Percentiles rank a stretch among this genome's conserved stretches.
These are phyloP conservation scores for Trichoderma arundinaceum DNA, from an alignment of 2,329 filamentous ascomycete genomes.

Conservation along the genomic window DNA sequence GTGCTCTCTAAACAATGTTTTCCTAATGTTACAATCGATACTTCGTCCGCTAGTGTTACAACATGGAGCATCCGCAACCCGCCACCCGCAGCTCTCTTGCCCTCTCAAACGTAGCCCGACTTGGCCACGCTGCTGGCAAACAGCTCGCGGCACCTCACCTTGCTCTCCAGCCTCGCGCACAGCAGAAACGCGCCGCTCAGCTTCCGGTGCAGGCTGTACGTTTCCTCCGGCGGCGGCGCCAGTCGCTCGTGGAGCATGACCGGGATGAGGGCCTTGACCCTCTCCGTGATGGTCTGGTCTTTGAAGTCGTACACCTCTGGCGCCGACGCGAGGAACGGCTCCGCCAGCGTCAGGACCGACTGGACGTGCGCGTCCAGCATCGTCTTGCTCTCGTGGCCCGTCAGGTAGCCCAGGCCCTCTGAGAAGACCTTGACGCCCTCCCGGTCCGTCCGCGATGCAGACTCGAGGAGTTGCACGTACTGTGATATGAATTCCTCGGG, in stretches of 20 bases:
- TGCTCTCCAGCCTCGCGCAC: conserved; percentile 83
- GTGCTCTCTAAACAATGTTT: not conserved
- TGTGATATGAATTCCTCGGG: conserved; percentile 77
- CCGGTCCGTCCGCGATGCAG: conserved; percentile 75
- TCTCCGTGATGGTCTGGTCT: conserved; percentile 94
- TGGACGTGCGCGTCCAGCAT: conserved; percentile 94
- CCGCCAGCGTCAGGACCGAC: conserved; percentile 86
- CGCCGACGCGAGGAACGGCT: conserved; percentile 80
- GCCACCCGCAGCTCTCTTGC: not conserved
- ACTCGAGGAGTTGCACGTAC: conserved; percentile 81
- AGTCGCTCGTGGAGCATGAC: conserved; percentile 90
- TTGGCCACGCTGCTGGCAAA: conserved; percentile 65
- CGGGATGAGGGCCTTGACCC: conserved; percentile 86
- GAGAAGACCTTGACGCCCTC: conserved; percentile 69
- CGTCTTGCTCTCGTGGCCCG: conserved; percentile 79
- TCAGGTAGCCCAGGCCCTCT: conserved; percentile 84
- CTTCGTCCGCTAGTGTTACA: conserved; percentile 6
- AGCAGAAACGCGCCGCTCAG: conserved; percentile 92
- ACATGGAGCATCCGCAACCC: not conserved
- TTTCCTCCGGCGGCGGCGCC: conserved; percentile 93
- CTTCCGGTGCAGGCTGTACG: conserved; percentile 93
- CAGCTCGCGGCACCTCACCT: conserved; percentile 79
- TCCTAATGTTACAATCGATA: not conserved
- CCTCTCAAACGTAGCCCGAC: conserved; percentile 41
- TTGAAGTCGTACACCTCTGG: conserved; percentile 89